Percentiles rank a stretch among this genome's conserved stretches.
These are phyloP conservation scores for Talaromyces sp. DNA, from an alignment of 2,329 filamentous ascomycete genomes.

Conservation along the genomic window DNA sequence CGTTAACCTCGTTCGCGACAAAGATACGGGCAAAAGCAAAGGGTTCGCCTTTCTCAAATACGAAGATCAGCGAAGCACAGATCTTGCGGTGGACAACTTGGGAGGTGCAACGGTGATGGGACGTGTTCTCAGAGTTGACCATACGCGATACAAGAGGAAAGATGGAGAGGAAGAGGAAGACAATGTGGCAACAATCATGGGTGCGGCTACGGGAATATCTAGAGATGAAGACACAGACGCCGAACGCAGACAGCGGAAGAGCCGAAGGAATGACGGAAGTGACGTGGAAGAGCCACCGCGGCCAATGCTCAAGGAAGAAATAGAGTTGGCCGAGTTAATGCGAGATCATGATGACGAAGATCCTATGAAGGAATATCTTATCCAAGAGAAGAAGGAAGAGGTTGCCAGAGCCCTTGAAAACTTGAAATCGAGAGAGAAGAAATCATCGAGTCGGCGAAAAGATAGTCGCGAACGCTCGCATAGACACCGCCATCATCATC, in stretches of 20 bases:
- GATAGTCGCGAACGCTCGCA: slow-evolving; percentile 36
- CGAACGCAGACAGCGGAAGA: slow-evolving; percentile 32
- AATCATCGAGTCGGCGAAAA: slow-evolving; percentile 26
- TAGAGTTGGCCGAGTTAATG: slow-evolving; percentile 69
- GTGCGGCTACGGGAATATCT: slow-evolving; percentile 38
- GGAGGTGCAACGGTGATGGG: slow-evolving; percentile 80
- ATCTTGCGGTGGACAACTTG: slow-evolving; percentile 92
- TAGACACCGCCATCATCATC: slow-evolving; percentile 44
- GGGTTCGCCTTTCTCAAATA: slow-evolving; percentile 98
- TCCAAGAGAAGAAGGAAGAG: slow-evolving; percentile 88
- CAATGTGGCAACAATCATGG: slow-evolving; percentile 46
- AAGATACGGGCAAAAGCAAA: slow-evolving; percentile 89
- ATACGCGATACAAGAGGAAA: slow-evolving; percentile 82
- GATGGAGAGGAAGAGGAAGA: slow-evolving; percentile 60
- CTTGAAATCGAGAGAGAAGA: slow-evolving; percentile 42
- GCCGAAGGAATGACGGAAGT: slow-evolving; percentile 39
- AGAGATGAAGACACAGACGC: slow-evolving; percentile 32
- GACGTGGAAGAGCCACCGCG: slow-evolving; percentile 49
- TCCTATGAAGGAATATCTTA: slow-evolving; percentile 89
- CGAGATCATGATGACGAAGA: slow-evolving; percentile 87
- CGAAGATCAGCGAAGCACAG: slow-evolving; percentile 93
- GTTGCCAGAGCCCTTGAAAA: slow-evolving; percentile 64
- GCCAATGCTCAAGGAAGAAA: slow-evolving; percentile 72
- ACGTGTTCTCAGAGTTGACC: slow-evolving; percentile 78
- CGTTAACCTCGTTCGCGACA: slow-evolving; percentile 86